A percentile compares a stretch with the other conserved stretches of the same genome.
These are phyloP conservation scores for Rhizoclosmatium globosum DNA, from an alignment of 192 early-diverging fungal genomes.

Conservation along the genomic window DNA sequence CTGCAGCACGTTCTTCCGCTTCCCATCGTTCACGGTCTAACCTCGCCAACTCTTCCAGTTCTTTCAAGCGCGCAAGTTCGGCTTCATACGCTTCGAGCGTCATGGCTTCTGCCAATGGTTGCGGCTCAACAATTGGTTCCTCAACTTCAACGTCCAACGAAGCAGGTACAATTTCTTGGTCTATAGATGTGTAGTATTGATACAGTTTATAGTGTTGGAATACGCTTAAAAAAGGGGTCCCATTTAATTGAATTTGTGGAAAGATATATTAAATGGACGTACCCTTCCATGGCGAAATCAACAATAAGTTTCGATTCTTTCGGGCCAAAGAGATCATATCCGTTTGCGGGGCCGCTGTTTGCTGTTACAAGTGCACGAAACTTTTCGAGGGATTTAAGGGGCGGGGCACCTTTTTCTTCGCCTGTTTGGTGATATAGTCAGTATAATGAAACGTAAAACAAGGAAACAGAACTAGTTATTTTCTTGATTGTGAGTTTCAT, in stretches of 20 bases:
- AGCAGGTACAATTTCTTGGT: constrained; percentile 8
- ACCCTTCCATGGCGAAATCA: constrained; percentile 38
- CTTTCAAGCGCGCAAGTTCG: constrained; percentile 33
- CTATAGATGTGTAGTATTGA: constrained; percentile 14
- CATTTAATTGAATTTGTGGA: too few species aligned
- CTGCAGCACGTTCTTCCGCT: constrained; percentile 40
- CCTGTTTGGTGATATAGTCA: not conserved
- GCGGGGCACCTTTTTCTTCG: constrained; percentile 9
- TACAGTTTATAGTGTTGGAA: constrained; percentile 46
- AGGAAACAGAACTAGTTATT: not conserved
- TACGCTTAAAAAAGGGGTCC: constrained; percentile 8
- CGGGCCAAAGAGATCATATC: constrained; percentile 39
- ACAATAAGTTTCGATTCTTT: constrained; percentile 16
- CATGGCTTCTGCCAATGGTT: constrained; percentile 35
- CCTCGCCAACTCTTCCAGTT: constrained; percentile 31
- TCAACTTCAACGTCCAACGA: constrained; percentile 19
- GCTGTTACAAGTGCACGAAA: constrained; percentile 29
- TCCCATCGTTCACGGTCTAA: constrained; percentile 34
- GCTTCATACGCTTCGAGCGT: constrained; percentile 43
- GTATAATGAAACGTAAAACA: not conserved
- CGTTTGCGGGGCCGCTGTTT: constrained; percentile 11
- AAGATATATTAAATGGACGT: not conserved
- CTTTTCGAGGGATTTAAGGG: constrained; percentile 21
- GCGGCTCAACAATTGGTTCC: constrained; percentile 31
- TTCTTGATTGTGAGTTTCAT: constrained; percentile 40